Base-by-base conservation (phyloP, 495 filamentous ascomycete genomes). In the Penicillium desertorum region DNA sequence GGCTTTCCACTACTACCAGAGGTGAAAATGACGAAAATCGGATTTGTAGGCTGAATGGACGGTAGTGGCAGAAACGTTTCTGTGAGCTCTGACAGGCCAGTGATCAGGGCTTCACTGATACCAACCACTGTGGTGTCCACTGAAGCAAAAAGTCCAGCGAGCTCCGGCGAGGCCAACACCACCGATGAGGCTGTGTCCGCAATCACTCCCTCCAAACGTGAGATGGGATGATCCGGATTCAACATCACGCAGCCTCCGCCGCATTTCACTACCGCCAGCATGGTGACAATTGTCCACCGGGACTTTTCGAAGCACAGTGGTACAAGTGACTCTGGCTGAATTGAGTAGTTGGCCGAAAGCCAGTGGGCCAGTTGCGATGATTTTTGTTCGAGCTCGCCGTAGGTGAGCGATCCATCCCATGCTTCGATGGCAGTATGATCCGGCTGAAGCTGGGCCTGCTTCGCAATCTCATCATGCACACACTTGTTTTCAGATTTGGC, bases 1-100 rank as follows among this genome's bases (percentile, higher is more conserved):
- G 90, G 89, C 0, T 78, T 85, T 12, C 90, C 90, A 0, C 89
- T 92, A 12, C 85, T 90, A n/a, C 90, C 90, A 1, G 87, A 90
- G 0, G 90, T 95, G 69, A 91, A 95, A 4, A 91, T 63, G 19
- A 65, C 41, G 45, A 47, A 72, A n/a, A 52, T 23, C 4, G 42
- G 48, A 47, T 57, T 47, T 16, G 10, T 5, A 11, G 58, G 48
- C 5, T 41, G 29, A 19, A 57, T 41, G 41, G 29, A 30, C 10
- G 29, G 29, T 30, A 30, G 29, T 30, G 29, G 10, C 29, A 30
- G 29, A 30, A 30, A 30, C 29, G 29, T 30, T 10, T 30, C 29
- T 30, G 29, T 30, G 29, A 10, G 29, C 29, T 30, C 29, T 30
- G 41, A 25, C n/a, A 36, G 1, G 16, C 9, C 47, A 19, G 30